Percentiles rank a stretch among this genome's conserved stretches.
Evolutionary conservation across 2,329 filamentous ascomycete species (phyloP).

Genomic region (Emydomyces testavorans): DNA sequence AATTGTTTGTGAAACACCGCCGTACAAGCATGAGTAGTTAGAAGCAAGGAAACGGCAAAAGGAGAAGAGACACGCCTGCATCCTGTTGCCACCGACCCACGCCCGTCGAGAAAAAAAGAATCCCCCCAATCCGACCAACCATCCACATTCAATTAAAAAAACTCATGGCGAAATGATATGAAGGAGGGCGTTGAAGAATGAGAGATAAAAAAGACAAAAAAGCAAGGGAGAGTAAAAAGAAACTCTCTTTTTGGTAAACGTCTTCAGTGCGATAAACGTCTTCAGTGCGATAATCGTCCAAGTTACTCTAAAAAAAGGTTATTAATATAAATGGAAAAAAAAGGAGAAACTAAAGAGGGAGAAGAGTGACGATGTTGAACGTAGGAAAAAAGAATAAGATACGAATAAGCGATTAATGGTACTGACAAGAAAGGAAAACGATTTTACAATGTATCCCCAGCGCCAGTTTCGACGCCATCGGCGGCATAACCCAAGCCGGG

Average conservation of each 20-base stretch:
- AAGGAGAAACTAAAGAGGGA: conserved; percentile 1
- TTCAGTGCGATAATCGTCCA: neutral
- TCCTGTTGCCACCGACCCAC: neutral
- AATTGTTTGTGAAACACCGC: neutral
- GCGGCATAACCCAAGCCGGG: conserved; percentile 29
- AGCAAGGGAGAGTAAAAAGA: conserved; percentile 15
- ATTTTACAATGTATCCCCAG: conserved; percentile 28
- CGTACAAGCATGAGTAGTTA: neutral
- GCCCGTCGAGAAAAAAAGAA: neutral
- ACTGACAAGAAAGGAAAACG: neutral
- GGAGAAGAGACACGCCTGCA: neutral
- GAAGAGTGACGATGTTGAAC: neutral
- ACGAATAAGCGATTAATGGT: neutral
- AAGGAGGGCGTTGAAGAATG: conserved; percentile 10
- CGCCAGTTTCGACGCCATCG: conserved; percentile 36
- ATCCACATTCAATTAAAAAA: neutral
- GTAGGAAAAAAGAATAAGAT: neutral
- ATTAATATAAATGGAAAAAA: conserved; percentile 13
- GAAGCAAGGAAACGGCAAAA: neutral
- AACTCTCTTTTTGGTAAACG: neutral
- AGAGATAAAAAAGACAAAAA: conserved; percentile 12
- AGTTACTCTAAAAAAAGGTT: conserved; percentile 8
- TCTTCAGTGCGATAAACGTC: neutral
- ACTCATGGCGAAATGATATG: neutral
- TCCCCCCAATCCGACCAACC: neutral